These are phyloP conservation scores for Malbranchea cinnamomea DNA, from an alignment of 2,329 filamentous ascomycete genomes.

Conservation along the genomic window DNA sequence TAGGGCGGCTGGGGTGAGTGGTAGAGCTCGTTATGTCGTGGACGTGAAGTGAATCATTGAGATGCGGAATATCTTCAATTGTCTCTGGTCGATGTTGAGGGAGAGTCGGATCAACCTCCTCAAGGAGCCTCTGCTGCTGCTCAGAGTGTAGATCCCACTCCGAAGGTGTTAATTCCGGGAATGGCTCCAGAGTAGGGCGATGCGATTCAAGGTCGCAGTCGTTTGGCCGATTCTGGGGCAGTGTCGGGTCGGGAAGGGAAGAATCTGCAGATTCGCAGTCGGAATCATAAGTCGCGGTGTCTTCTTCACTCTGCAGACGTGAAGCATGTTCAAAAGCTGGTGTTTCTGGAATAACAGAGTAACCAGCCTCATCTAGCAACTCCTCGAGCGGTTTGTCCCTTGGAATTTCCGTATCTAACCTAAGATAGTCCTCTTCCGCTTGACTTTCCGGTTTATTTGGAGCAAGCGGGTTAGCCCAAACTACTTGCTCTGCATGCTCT, in stretches of 20 bases:
- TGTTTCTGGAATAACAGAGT: slow-evolving; percentile 16
- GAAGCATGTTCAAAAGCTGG: slow-evolving; percentile 1
- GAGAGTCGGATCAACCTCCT: slow-evolving; percentile 33
- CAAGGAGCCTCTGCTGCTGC: slow-evolving; percentile 3
- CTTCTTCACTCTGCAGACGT: slow-evolving; percentile 11
- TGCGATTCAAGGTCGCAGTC: slow-evolving; percentile 7
- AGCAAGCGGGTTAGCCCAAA: not conserved
- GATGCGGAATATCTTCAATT: slow-evolving; percentile 10
- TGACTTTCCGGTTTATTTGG: not conserved
- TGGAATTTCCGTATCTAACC: slow-evolving; percentile 11
- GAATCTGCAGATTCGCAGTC: not conserved
- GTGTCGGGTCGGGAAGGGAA: slow-evolving; percentile 7
- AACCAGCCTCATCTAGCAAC: slow-evolving; percentile 28
- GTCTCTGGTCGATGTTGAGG: slow-evolving; percentile 32
- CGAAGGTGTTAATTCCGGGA: no score
- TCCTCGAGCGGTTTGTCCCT: slow-evolving; percentile 27
- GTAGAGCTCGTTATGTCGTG: slow-evolving; percentile 6
- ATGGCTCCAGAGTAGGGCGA: slow-evolving; percentile 8
- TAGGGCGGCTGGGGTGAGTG: slow-evolving; percentile 4
- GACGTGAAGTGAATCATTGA: slow-evolving; percentile 11
- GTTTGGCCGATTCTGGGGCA: slow-evolving; percentile 11
- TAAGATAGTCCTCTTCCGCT: slow-evolving; percentile 16
- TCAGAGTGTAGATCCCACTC: no score
- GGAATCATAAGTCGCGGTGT: not conserved
- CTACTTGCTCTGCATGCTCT: slow-evolving; percentile 9